phyloP scores from a whole-genome alignment of 148 eudicot species.

The Persicaria tinctoria region DNA sequence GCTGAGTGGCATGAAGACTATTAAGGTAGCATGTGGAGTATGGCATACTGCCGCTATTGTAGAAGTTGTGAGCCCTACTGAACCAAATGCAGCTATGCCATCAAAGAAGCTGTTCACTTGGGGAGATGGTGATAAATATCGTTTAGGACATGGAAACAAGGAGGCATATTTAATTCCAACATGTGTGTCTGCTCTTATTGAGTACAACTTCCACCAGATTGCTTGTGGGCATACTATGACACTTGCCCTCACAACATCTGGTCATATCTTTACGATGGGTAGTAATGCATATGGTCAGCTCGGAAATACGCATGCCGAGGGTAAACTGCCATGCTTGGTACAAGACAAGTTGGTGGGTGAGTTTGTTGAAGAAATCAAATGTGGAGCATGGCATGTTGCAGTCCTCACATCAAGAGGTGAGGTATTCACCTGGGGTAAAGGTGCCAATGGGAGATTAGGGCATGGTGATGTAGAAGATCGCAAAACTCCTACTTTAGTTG shows the following conservation, averaged over 20 bases:
- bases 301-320: conserved; percentile 29
- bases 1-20: conserved; percentile 20
- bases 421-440: conserved; percentile 35
- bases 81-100: conserved; percentile 2
- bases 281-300: conserved; percentile 30
- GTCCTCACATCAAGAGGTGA: conserved; percentile 34
- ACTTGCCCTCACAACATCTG: conserved; percentile 32
- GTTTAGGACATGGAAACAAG: conserved; percentile 32
- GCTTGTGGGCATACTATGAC: conserved; percentile 31
- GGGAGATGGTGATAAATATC: conserved; percentile 23
- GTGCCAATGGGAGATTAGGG: conserved; percentile 35
- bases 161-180: conserved; percentile 27
- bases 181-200: conserved; percentile 26
- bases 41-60: conserved; percentile 42
- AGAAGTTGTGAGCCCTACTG: conserved; percentile 20
- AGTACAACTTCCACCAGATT: conserved; percentile 28
- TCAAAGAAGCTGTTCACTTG: conserved; percentile 32
- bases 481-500: conserved; percentile 28
- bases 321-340: conserved; percentile 25
- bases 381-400: conserved; percentile 34
- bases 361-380: conserved; percentile 34
- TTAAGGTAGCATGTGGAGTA: conserved; percentile 33
- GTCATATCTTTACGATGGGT: conserved; percentile 33
- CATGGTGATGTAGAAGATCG: conserved; percentile 34
- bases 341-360: conserved; percentile 31